Conservation (phyloP, 176 grass and related monocot genomes). For the Luzula sylvatica region DNA sequence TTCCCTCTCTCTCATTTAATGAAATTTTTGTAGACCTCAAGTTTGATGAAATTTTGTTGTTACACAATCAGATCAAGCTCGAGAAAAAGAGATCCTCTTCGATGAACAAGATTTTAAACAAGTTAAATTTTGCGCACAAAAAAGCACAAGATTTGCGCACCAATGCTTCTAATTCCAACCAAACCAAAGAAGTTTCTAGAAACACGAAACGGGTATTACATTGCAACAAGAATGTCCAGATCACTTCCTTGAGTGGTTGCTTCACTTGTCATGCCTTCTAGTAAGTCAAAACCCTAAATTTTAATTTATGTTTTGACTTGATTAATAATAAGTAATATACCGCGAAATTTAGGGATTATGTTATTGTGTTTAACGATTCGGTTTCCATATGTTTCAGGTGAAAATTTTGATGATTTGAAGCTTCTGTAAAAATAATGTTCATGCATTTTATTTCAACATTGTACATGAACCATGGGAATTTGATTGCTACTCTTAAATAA, state of each 20-base stretch:
- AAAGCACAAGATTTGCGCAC: slow-evolving; percentile 60
- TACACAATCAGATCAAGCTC: slow-evolving; percentile 51
- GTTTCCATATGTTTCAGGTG: neutral
- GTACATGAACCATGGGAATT: slow-evolving; percentile 1
- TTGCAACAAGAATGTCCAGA: slow-evolving; percentile 47
- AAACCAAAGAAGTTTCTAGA: slow-evolving; percentile 32
- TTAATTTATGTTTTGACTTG: slow-evolving; percentile 18
- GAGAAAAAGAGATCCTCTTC: slow-evolving; percentile 87
- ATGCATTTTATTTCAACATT: too few relatives aligned
- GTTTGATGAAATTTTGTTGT: slow-evolving; percentile 1
- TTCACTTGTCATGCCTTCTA: slow-evolving; percentile 92
- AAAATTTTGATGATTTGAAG: neutral
- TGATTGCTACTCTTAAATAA: slow-evolving; percentile 3
- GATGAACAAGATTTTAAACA: slow-evolving; percentile 72
- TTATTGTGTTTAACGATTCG: slow-evolving; percentile 2
- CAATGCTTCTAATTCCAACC: slow-evolving; percentile 26
- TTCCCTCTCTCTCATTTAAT: slow-evolving; percentile 7
- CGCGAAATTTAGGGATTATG: slow-evolving; percentile 1
- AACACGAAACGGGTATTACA: slow-evolving; percentile 35
- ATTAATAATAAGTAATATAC: slow-evolving; percentile 5
- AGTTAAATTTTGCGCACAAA: slow-evolving; percentile 67
- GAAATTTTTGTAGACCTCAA: neutral
- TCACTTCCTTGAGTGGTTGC: slow-evolving; percentile 74
- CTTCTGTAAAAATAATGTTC: neutral
- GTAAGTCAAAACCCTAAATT: slow-evolving; percentile 1